A percentile compares a stretch with the other conserved stretches of the same genome.
These are phyloP conservation scores for Nigrospora oryzae DNA, from an alignment of 2,329 filamentous ascomycete species.

Conservation along the genomic window DNA sequence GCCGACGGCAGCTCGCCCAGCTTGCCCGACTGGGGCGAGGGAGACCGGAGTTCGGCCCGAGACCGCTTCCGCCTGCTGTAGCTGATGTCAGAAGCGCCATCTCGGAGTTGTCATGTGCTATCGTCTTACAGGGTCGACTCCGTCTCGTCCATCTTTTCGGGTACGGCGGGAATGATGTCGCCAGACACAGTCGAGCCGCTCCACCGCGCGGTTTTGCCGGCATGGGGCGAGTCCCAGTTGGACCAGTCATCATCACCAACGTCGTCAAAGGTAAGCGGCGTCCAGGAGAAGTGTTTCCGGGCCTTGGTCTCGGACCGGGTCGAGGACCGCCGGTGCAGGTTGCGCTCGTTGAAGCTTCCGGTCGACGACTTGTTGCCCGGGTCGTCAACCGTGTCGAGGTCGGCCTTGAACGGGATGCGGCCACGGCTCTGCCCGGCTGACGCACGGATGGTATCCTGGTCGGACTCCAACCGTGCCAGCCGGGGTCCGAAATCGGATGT, in stretches of 20 bases:
- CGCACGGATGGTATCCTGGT: constrained; percentile 40
- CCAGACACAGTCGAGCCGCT: constrained; percentile 50
- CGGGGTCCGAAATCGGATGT: constrained; percentile 22
- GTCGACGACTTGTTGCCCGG: constrained; percentile 23
- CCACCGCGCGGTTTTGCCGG: constrained; percentile 49
- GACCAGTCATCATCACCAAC: constrained; percentile 57
- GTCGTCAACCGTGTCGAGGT: constrained; percentile 21
- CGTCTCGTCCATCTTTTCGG: constrained; percentile 39
- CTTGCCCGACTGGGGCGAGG: constrained; percentile 24
- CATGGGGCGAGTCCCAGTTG: constrained; percentile 50
- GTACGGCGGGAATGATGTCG: constrained; percentile 34
- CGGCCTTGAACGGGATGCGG: constrained; percentile 33
- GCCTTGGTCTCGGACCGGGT: constrained; percentile 28
- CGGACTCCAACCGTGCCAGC: constrained; percentile 15
- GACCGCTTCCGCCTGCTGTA: constrained; percentile 20
- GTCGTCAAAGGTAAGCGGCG: constrained; percentile 46
- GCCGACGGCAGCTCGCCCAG: constrained; percentile 57
- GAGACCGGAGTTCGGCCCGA: constrained; percentile 13
- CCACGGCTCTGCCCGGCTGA: constrained; percentile 27
- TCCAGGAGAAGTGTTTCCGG: constrained; percentile 51
- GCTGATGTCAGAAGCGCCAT: constrained; percentile 15
- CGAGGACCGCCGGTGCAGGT: constrained; percentile 18
- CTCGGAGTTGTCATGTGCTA: constrained; percentile 9
- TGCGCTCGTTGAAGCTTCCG: constrained; percentile 15
- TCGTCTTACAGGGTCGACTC: constrained; percentile 38